These are phyloP conservation scores for Didymella lethalis DNA, from an alignment of 2,329 filamentous ascomycete species.

Conservation along the genomic window DNA sequence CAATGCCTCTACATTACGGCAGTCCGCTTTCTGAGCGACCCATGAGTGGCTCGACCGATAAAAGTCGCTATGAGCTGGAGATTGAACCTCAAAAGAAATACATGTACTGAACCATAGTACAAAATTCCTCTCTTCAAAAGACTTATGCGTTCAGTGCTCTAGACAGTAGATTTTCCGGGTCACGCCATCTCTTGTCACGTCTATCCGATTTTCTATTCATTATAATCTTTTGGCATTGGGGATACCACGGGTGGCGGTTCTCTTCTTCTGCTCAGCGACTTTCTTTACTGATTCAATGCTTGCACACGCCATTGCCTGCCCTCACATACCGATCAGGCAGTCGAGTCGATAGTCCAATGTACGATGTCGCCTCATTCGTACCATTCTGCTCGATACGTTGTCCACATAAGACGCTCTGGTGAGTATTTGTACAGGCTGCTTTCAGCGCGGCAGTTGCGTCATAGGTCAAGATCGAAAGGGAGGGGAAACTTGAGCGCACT, in stretches of 20 bases:
- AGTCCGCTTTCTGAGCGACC: slow-evolving; percentile 36
- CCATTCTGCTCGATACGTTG: background rate
- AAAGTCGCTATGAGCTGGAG: slow-evolving; percentile 45
- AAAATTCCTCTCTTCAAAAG: slow-evolving; percentile 16
- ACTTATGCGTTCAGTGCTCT: slow-evolving; percentile 23
- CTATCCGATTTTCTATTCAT: slow-evolving; percentile 24
- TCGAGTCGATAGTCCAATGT: slow-evolving; percentile 27
- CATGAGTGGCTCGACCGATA: slow-evolving; percentile 47
- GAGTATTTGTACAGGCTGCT: background rate
- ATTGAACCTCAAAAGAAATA: slow-evolving; percentile 49
- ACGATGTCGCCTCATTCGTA: slow-evolving; percentile 25
- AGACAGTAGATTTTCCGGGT: slow-evolving; percentile 28
- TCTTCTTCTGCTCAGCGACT: slow-evolving; percentile 31
- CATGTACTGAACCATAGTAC: slow-evolving; percentile 44
- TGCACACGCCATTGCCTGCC: slow-evolving; percentile 6
- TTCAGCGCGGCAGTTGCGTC: slow-evolving; percentile 1
- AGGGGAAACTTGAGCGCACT: background rate
- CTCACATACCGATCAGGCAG: background rate
- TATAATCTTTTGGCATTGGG: slow-evolving; percentile 24
- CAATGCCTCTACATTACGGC: slow-evolving; percentile 27
- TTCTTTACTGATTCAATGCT: slow-evolving; percentile 21
- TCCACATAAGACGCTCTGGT: background rate
- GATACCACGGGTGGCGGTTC: slow-evolving; percentile 27
- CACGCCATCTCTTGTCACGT: slow-evolving; percentile 25
- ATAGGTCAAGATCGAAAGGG: background rate